These are phyloP conservation scores for Trichophyton equinum DNA, from an alignment of 2,329 filamentous ascomycete genomes.

Conservation along the genomic window DNA sequence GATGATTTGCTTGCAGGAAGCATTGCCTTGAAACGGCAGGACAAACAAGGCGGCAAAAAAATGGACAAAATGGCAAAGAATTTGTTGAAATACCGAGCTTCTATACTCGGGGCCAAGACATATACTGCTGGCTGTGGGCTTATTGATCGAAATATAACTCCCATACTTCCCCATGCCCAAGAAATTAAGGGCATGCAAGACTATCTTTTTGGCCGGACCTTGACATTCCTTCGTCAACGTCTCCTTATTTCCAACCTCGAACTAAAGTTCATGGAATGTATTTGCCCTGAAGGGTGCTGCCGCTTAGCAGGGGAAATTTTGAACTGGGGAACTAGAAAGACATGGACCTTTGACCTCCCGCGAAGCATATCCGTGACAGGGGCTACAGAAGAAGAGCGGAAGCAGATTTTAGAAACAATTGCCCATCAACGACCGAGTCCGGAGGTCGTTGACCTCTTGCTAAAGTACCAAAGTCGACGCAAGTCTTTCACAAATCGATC, in stretches of 20 bases:
- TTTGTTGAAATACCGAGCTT: not conserved
- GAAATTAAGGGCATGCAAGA: conserved; percentile 14
- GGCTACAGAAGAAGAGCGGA: conserved; percentile 10
- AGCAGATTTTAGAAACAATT: conserved; percentile 9
- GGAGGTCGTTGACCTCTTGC: not conserved
- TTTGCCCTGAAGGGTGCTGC: conserved; percentile 15
- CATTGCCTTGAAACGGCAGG: not conserved
- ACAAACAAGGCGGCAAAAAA: not conserved
- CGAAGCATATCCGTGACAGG: conserved; percentile 13
- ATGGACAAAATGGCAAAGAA: not conserved
- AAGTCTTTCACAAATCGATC: conserved; percentile 5
- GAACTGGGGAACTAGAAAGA: conserved; percentile 12
- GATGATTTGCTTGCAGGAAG: not conserved
- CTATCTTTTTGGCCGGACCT: conserved; percentile 16
- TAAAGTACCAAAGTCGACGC: not conserved
- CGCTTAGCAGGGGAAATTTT: conserved; percentile 14
- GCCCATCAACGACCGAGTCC: conserved; percentile 7
- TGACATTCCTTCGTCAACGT: conserved; percentile 16
- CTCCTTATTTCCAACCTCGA: conserved; percentile 13
- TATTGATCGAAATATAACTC: not conserved
- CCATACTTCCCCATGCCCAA: conserved; percentile 8
- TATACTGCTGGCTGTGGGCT: not conserved
- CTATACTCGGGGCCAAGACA: not conserved
- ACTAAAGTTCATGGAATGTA: conserved; percentile 14
- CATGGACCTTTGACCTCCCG: conserved; percentile 15